Base-by-base conservation (phyloP, 2,329 filamentous ascomycete species). In the Alternaria arbusti region DNA sequence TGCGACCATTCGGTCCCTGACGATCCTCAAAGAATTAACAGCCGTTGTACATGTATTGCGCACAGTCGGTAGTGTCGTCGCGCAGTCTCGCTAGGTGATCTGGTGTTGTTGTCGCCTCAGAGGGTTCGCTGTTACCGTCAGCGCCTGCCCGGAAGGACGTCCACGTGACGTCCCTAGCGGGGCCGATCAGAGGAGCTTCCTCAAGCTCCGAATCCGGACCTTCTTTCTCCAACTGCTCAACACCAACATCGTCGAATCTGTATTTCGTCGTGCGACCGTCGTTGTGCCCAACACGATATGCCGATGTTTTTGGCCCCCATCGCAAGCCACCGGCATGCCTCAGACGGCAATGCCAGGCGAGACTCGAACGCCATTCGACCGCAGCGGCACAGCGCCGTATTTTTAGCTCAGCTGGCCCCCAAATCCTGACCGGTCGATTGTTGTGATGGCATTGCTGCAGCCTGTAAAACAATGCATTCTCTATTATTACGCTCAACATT, bases 331-430 rank as follows among this genome's bases (percentile, higher is more conserved):
- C 45, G 50, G 17, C 59, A 61, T 36, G 40, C 54, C 54, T 43
- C 22, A 54, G 17, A 47, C 25, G 57, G 60, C 36, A 60, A 66
- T 59, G 44, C 45, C 57, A 69, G 46, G 50, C 56, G 61, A 68
- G 47, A 44, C 36, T 58, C 56, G 30, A 61, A 59, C 40, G 43
- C 43, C 23, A 26, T 65, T 65, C 57, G 58, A 55, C 63, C 55
- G 50, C 30, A 44, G 50, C 57, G 54, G 52, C 57, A 63, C 64
- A 66, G 46, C 57, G 57, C 55, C 57, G 64, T 66, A 66, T 70
- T 63, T 65, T 65, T 69, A 68, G 67, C 65, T 61, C 59, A 56
- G 45, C 61, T 61, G 51, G 55, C 54, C 57, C 54, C 23, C 63
- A 25, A 52, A 43, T 10, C n/a, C 23, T 46, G 43, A 30, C 15